Conservation (phyloP, 164 flowering plant genomes). For the Macadamia tetraphylla region DNA sequence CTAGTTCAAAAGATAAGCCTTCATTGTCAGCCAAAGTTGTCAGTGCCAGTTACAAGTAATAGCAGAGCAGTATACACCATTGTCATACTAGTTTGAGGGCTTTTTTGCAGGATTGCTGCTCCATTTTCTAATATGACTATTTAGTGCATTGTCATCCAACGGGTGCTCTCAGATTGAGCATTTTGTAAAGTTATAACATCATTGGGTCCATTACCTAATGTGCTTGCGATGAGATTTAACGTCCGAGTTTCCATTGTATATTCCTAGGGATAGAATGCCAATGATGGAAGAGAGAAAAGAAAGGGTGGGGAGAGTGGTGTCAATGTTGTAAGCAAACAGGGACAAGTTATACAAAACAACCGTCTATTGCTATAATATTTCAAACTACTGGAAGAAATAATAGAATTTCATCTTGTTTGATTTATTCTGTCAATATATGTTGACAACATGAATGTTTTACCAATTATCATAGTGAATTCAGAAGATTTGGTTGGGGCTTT, state of each 20-base stretch:
- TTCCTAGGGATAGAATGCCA: constrained; percentile 20
- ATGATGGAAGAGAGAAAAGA: constrained; percentile 12
- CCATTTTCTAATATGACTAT: constrained; percentile 11
- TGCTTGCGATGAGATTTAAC: constrained; percentile 12
- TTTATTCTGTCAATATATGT: background rate
- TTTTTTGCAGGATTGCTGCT: constrained; percentile 11
- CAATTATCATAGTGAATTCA: background rate
- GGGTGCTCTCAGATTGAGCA: constrained; percentile 16
- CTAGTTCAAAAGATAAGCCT: constrained; percentile 58
- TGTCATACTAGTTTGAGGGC: constrained; percentile 5
- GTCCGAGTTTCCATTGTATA: constrained; percentile 26
- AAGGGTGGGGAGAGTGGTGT: background rate
- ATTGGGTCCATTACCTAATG: constrained; percentile 6
- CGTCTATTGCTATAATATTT: constrained; percentile 19
- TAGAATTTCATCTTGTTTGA: constrained; percentile 12
- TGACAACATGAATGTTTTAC: no score
- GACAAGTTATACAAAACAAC: constrained; percentile 18
- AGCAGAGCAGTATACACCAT: constrained; percentile 9
- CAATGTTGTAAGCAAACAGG: constrained; percentile 7
- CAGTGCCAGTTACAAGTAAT: constrained; percentile 45
- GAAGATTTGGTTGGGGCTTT: background rate
- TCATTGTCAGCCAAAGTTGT: constrained; percentile 32
- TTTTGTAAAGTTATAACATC: background rate
- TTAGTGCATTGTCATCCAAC: constrained; percentile 14
- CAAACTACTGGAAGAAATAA: constrained; percentile 18